Evolutionary conservation across 768 basidiomycete genomes (phyloP).

Genomic region (Collybia nuda): DNA sequence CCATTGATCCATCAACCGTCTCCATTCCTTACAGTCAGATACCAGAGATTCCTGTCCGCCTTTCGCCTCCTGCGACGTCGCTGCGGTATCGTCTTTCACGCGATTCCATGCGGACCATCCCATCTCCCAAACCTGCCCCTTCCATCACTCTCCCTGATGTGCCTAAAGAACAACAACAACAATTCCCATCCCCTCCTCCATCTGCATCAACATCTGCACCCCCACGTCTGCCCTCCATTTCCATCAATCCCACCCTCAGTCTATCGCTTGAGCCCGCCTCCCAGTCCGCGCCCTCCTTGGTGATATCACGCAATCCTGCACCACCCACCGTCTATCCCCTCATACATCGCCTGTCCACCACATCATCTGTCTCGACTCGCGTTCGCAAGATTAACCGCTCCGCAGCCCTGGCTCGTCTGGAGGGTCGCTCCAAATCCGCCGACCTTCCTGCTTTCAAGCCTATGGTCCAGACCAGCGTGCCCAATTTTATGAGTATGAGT

Average conservation of each 20-base stretch:
- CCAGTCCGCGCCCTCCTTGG: constrained; percentile 13
- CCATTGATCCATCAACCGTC: constrained; percentile 1
- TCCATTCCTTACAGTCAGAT: constrained; percentile 21
- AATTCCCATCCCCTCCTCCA: constrained; percentile 5
- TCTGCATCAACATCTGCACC: constrained; percentile 18
- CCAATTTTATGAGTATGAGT: constrained; percentile 68
- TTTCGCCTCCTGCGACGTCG: constrained; percentile 15
- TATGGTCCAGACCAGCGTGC: constrained; percentile 15
- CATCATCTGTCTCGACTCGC: constrained; percentile 43
- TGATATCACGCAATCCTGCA: constrained; percentile 21
- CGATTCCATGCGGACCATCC: constrained; percentile 46
- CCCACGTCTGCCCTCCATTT: constrained; percentile 31
- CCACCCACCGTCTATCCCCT: constrained; percentile 11
- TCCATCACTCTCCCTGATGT: constrained; percentile 49
- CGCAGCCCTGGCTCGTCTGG: constrained; percentile 63
- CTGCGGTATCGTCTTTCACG: constrained; percentile 29
- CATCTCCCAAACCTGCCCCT: constrained; percentile 62
- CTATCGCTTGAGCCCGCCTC: constrained; percentile 18
- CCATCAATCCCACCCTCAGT: constrained; percentile 23
- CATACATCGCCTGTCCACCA: constrained; percentile 16
- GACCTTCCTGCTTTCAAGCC: constrained; percentile 13
- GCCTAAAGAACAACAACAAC: constrained; percentile 22
- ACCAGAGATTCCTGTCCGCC: constrained; percentile 12
- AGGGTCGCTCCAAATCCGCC: constrained; percentile 42
- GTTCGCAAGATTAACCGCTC: constrained; percentile 49